Evolutionary conservation across 2,329 filamentous ascomycete species (phyloP).

Genomic region (Pseudogymnoascus sp.): DNA sequence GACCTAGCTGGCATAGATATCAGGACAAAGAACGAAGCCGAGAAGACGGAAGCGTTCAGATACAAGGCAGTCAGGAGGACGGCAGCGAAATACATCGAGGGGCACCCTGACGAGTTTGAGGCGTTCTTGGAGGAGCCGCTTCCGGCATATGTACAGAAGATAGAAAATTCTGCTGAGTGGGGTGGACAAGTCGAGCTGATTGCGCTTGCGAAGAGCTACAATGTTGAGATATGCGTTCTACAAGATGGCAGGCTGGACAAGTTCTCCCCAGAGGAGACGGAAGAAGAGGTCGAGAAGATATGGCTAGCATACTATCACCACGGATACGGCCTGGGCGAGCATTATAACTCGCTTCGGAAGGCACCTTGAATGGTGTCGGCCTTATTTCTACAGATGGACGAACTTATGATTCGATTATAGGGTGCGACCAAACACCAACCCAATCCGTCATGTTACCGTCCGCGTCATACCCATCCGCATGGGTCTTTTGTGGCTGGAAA

Average conservation of each 20-base stretch:
- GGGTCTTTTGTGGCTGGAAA: constrained; percentile 44
- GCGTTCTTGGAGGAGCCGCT: constrained; percentile 82
- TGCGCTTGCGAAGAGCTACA: constrained; percentile 75
- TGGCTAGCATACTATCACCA: constrained; percentile 96
- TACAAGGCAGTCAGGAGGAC: constrained; percentile 64
- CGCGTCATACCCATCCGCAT: constrained; percentile 38
- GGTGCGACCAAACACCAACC: constrained; percentile 46
- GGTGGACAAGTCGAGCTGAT: constrained; percentile 86
- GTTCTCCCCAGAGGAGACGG: constrained; percentile 49
- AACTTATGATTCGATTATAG: constrained; percentile 6
- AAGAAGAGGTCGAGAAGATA: constrained; percentile 44
- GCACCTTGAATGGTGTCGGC: constrained; percentile 19
- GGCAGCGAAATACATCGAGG: constrained; percentile 70
- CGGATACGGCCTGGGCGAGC: constrained; percentile 88
- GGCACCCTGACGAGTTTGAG: constrained; percentile 71
- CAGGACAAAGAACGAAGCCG: constrained; percentile 20
- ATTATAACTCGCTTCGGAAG: constrained; percentile 81
- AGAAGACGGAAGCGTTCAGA: constrained; percentile 32
- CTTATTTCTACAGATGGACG: not conserved
- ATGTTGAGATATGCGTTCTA: constrained; percentile 73
- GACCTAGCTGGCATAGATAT: constrained; percentile 43
- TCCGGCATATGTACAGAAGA: constrained; percentile 63
- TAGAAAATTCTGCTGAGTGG: constrained; percentile 88
- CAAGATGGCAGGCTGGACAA: constrained; percentile 77
- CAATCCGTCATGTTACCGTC: constrained; percentile 45